Percentiles rank a stretch among this genome's conserved stretches.
These are phyloP conservation scores for Xenoacremonium recifei DNA, from an alignment of 2,329 filamentous ascomycete species.

Conservation along the genomic window DNA sequence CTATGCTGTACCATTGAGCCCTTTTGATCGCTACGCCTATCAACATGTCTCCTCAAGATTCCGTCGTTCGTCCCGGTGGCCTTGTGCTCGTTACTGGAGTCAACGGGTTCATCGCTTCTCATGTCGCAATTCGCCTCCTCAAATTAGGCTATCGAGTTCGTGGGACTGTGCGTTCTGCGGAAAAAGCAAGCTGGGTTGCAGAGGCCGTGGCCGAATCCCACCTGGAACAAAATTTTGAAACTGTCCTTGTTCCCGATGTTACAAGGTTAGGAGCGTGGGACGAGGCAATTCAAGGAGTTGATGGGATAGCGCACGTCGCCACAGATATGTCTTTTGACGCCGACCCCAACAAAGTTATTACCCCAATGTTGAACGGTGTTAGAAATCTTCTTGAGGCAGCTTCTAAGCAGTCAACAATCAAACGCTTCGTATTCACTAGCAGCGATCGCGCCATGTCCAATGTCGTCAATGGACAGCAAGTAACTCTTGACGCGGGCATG, in stretches of 20 bases:
- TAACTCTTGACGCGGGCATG: not conserved
- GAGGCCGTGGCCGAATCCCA: not conserved
- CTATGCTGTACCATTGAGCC: too few species aligned
- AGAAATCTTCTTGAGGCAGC: not conserved
- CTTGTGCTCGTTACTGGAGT: not conserved
- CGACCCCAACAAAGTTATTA: not conserved
- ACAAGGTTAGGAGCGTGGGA: not conserved
- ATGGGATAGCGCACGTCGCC: not conserved
- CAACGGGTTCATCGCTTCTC: not conserved
- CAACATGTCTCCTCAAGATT: too few species aligned
- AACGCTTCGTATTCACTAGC: not conserved
- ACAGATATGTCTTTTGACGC: not conserved
- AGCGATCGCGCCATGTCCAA: not conserved
- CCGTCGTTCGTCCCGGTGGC: conserved; percentile 1
- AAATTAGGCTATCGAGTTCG: not conserved
- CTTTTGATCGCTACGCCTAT: too few species aligned
- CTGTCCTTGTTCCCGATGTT: not conserved
- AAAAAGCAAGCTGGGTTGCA: not conserved
- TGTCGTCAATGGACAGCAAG: not conserved
- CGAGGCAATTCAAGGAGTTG: not conserved
- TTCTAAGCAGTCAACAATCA: not conserved
- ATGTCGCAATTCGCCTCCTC: not conserved
- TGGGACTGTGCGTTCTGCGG: not conserved
- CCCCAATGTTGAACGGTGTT: not conserved
- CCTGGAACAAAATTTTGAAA: not conserved